Conservation (phyloP, 305 asterid genomes). For the Fraxinus angustifolia region DNA sequence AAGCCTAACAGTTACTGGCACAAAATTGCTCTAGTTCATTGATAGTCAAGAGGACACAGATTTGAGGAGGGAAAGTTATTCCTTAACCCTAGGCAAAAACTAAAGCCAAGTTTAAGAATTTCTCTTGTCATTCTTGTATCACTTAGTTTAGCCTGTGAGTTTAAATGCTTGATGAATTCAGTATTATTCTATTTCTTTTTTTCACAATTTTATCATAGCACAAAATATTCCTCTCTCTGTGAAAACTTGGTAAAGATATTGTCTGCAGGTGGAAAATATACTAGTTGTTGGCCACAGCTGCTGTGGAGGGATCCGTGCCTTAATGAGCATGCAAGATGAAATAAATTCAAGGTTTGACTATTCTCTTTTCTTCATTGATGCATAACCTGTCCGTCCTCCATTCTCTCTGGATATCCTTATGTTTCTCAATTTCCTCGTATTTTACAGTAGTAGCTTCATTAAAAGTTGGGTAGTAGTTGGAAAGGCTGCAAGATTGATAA, state of each 20-base stretch:
- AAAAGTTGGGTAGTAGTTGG: constrained; percentile 72
- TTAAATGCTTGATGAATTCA: not conserved
- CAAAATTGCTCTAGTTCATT: not conserved
- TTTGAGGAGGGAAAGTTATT: not conserved
- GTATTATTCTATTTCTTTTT: not conserved
- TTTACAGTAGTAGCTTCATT: constrained; percentile 76
- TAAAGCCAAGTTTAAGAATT: not conserved
- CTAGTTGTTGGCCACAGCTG: constrained; percentile 89
- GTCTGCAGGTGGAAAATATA: constrained; percentile 75
- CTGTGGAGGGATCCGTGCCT: constrained; percentile 93
- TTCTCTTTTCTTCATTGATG: constrained; percentile 9
- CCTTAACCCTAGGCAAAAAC: not conserved
- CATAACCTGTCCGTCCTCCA: not conserved
- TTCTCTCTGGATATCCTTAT: not conserved
- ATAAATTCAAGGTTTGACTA: constrained; percentile 47
- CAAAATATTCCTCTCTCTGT: not conserved
- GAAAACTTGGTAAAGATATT: constrained; percentile 1
- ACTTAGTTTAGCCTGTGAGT: not conserved
- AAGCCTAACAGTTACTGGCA: not conserved
- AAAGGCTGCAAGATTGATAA: constrained; percentile 58
- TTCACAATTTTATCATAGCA: not conserved
- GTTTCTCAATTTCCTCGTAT: constrained; percentile 19
- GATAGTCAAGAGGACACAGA: not conserved
- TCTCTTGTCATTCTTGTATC: not conserved
- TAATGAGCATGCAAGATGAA: constrained; percentile 86